Percentiles rank a stretch among this genome's conserved stretches.
Evolutionary conservation across 2,329 filamentous ascomycete species (phyloP).

Genomic region (Lasiodiplodia theobromae): DNA sequence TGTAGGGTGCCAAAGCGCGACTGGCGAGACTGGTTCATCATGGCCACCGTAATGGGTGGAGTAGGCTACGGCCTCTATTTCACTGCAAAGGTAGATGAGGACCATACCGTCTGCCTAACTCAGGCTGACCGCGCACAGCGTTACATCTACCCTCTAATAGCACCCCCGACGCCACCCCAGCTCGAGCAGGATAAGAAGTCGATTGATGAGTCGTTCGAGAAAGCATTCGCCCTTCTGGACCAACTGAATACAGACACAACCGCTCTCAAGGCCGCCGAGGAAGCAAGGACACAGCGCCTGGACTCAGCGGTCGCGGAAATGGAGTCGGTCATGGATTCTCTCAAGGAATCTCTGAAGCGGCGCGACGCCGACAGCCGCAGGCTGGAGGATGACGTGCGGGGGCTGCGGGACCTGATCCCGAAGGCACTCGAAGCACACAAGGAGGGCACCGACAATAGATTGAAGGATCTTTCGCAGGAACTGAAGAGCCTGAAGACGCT

Average conservation of each 20-base stretch:
- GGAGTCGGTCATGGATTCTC: constrained; percentile 79
- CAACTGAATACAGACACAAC: constrained; percentile 91
- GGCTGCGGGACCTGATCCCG: constrained; percentile 83
- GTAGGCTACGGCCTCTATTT: constrained; percentile 89
- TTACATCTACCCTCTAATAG: constrained; percentile 89
- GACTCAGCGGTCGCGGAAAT: constrained; percentile 84
- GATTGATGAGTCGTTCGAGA: constrained; percentile 92
- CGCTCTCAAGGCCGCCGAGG: constrained; percentile 84
- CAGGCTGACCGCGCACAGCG: constrained; percentile 60
- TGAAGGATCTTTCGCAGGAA: constrained; percentile 86
- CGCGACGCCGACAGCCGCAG: constrained; percentile 88
- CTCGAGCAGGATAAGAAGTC: constrained; percentile 92
- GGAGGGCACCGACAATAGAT: constrained; percentile 77
- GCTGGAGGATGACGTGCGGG: constrained; percentile 84
- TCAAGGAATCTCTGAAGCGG: constrained; percentile 81
- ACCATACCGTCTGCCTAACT: constrained; percentile 20
- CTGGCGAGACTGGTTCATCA: constrained; percentile 99
- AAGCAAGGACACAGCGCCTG: constrained; percentile 80
- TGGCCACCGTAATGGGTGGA: constrained; percentile 93
- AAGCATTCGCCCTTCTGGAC: constrained; percentile 88
- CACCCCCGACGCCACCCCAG: constrained; percentile 91
- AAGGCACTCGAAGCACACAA: constrained; percentile 89
- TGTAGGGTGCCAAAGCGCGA: constrained; percentile 74
- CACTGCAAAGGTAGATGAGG: constrained; percentile 73
- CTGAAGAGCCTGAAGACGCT: constrained; percentile 92